phyloP scores from a whole-genome alignment of 108 stramenopile species.

The Skeletonema tropicum region DNA sequence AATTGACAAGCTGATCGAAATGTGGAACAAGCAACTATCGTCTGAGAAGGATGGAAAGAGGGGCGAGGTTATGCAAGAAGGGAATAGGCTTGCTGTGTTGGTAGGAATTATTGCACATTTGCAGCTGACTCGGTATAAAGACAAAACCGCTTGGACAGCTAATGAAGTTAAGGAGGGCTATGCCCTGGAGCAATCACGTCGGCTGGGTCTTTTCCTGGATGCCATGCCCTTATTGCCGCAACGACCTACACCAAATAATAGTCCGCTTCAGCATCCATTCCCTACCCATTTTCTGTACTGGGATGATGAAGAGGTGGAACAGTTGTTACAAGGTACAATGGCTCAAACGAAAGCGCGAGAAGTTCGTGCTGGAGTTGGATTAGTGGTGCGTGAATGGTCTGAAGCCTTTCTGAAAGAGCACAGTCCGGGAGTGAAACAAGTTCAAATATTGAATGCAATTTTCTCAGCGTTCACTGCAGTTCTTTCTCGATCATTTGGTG shows the following conservation, averaged over 20 bases:
- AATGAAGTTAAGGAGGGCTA: neutral
- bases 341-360: conserved; percentile 48
- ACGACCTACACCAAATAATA: conserved; percentile 1
- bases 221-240: conserved; percentile 47
- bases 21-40: conserved; percentile 22
- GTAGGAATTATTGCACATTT: conserved; percentile 44
- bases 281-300: conserved; percentile 53
- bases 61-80: conserved; percentile 5
- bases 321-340: conserved; percentile 36
- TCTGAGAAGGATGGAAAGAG: conserved; percentile 3
- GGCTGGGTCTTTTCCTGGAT: conserved; percentile 38
- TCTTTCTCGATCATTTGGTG: conserved; percentile 44
- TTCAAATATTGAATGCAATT: conserved; percentile 36
- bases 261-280: conserved; percentile 28
- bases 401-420: conserved; percentile 38
- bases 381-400: conserved; percentile 47
- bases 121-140: conserved; percentile 38
- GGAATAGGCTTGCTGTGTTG: conserved; percentile 36
- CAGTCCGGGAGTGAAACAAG: conserved; percentile 10
- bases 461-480: conserved; percentile 45
- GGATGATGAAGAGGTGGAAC: conserved; percentile 44
- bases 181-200: conserved; percentile 37
- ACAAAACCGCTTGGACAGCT: conserved; percentile 8
- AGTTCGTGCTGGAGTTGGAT: conserved; percentile 37
- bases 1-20: conserved; percentile 20